phyloP scores from a whole-genome alignment of 768 basidiomycete species.

The Macrolepiota fuliginosa region DNA sequence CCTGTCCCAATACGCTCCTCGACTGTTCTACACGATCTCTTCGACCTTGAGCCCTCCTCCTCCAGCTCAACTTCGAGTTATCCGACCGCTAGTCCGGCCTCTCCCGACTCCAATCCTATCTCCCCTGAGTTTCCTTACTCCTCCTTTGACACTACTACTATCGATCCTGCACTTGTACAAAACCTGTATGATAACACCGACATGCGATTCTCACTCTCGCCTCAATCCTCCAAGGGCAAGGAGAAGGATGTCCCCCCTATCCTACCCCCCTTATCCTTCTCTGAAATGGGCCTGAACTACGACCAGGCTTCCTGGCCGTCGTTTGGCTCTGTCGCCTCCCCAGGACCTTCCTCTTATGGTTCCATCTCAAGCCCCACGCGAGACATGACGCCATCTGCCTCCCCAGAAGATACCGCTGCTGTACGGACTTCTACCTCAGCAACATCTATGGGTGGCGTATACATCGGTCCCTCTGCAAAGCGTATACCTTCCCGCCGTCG shows the following conservation, averaged over 20 bases:
- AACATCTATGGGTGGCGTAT: conserved; percentile 8
- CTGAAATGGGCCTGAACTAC: conserved; percentile 50
- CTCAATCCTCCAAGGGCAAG: conserved; percentile 44
- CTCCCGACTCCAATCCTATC: conserved; percentile 22
- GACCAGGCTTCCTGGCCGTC: conserved; percentile 37
- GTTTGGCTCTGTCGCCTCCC: conserved; percentile 28
- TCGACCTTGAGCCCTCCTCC: conserved; percentile 29
- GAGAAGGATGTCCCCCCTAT: conserved; percentile 61
- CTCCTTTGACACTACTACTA: conserved; percentile 19
- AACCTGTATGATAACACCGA: conserved; percentile 15
- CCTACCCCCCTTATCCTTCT: conserved; percentile 65
- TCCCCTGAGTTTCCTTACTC: conserved; percentile 22
- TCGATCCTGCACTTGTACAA: conserved; percentile 15
- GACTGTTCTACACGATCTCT: conserved; percentile 37
- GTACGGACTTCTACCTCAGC: conserved; percentile 18
- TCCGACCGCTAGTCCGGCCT: conserved; percentile 5
- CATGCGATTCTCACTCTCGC: conserved; percentile 14
- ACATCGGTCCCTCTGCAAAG: conserved; percentile 16
- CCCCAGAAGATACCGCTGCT: neutral
- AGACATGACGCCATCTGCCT: conserved; percentile 20
- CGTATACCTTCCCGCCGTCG: conserved; percentile 45
- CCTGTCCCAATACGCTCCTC: conserved; percentile 48
- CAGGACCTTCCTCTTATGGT: conserved; percentile 36
- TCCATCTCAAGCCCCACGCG: conserved; percentile 16
- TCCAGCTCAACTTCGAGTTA: conserved; percentile 21